These are phyloP conservation scores for Zygnema circumcarinatum DNA, from an alignment of 139 green algal genomes.

Conservation along the genomic window DNA sequence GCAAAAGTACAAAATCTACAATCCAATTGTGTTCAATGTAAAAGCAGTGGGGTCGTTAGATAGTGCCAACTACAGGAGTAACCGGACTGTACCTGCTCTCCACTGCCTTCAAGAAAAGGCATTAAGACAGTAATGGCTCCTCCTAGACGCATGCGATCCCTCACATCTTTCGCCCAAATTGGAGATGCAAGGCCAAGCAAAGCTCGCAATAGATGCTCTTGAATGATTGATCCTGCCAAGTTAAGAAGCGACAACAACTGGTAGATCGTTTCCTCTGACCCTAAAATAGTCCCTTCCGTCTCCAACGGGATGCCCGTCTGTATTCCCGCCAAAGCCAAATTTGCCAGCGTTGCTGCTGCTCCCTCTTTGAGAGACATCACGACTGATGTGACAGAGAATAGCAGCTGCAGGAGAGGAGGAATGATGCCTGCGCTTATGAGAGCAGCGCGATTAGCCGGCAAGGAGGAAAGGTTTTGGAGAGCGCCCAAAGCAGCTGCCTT, in stretches of 20 bases:
- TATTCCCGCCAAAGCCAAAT: slow-evolving; percentile 15
- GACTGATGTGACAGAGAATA: slow-evolving; percentile 55
- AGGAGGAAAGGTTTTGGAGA: slow-evolving; percentile 44
- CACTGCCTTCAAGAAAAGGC: slow-evolving; percentile 27
- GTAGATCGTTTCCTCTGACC: slow-evolving; percentile 44
- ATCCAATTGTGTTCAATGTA: too few species aligned
- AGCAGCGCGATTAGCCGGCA: slow-evolving; percentile 19
- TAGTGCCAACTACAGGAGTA: too few species aligned
- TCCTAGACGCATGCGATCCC: slow-evolving; percentile 26
- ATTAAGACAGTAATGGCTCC: slow-evolving; percentile 40
- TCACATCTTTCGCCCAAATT: slow-evolving; percentile 11
- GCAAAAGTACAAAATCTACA: too few species aligned
- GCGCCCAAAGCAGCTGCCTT: slow-evolving; percentile 44
- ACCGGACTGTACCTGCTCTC: slow-evolving; percentile 16
- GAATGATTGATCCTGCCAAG: slow-evolving; percentile 7
- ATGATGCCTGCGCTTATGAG: slow-evolving; percentile 33
- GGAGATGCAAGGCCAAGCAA: slow-evolving; percentile 31
- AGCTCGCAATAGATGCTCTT: slow-evolving; percentile 23
- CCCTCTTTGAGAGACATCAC: slow-evolving; percentile 49
- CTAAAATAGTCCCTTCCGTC: neutral
- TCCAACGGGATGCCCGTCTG: slow-evolving; percentile 17
- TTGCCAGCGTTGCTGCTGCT: slow-evolving; percentile 32
- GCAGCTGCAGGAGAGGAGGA: slow-evolving; percentile 40
- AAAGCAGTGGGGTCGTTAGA: too few species aligned
- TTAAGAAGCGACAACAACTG: slow-evolving; percentile 53